Conservation (phyloP, 2,329 filamentous ascomycete genomes). For the Xylaria sp. region DNA sequence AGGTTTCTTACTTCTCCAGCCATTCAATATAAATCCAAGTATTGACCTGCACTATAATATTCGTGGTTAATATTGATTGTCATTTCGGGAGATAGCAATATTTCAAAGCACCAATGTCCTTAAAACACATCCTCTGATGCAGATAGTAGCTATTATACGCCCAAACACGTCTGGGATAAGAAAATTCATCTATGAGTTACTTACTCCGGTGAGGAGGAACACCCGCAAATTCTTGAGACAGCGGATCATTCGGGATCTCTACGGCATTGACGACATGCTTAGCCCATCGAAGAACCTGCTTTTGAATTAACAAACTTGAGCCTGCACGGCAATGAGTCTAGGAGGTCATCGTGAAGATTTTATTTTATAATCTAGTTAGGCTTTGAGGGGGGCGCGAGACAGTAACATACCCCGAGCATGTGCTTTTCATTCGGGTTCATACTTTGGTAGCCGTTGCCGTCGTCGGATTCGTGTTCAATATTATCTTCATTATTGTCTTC, state of each 20-base stretch:
- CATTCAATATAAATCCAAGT: conserved; percentile 26
- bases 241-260: conserved; percentile 1
- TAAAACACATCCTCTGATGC: too few species aligned
- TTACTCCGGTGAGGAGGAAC: conserved; percentile 14
- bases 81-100: not conserved
- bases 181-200: not conserved
- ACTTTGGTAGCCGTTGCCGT: not conserved
- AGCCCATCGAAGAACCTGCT: conserved; percentile 21
- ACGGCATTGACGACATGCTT: conserved; percentile 18
- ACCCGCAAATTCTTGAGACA: not conserved
- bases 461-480: too few species aligned
- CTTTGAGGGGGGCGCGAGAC: too few species aligned
- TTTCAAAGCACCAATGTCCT: not conserved
- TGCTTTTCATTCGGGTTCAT: not conserved
- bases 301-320: not conserved
- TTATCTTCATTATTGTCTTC: too few species aligned
- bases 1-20: conserved; percentile 14
- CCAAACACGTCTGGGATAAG: not conserved
- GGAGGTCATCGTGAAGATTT: too few species aligned
- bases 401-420: not conserved
- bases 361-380: too few species aligned
- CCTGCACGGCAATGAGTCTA: not conserved
- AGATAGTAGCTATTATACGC: not conserved
- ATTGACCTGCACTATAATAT: not conserved
- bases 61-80: not conserved